phyloP scores from a whole-genome alignment of 371 early-diverging fungal genomes.

The Mortierella polycephala region DNA sequence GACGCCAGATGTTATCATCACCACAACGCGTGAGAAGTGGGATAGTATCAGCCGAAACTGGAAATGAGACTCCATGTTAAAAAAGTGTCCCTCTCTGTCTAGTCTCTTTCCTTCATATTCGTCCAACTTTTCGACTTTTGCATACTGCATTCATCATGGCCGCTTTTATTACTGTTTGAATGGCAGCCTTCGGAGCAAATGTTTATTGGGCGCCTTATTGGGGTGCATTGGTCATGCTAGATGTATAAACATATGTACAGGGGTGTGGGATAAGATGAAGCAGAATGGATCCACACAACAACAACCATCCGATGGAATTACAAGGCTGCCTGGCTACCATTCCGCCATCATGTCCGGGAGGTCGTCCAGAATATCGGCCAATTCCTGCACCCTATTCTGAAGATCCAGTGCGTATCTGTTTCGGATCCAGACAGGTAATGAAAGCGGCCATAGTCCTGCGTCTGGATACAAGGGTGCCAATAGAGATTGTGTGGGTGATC shows the following conservation, averaged over 20 bases:
- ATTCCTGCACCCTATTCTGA: conserved; percentile 46
- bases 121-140: too few relatives aligned
- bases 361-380: conserved; percentile 45
- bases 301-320: too few relatives aligned
- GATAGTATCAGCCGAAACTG: conserved; percentile 96
- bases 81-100: conserved; percentile 81
- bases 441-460: conserved; percentile 9
- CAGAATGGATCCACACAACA: too few relatives aligned
- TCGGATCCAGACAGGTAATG: conserved; percentile 14
- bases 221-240: too few relatives aligned
- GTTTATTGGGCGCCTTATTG: too few relatives aligned
- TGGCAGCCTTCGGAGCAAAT: too few relatives aligned
- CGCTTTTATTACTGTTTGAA: too few relatives aligned
- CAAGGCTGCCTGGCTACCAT: conserved; percentile 13
- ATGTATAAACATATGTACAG: too few relatives aligned
- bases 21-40: conserved; percentile 99
- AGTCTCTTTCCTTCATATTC: too few relatives aligned
- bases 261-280: too few relatives aligned
- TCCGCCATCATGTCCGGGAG: conserved; percentile 50
- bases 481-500: background rate
- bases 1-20: conserved; percentile 94
- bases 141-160: too few relatives aligned
- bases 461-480: background rate
- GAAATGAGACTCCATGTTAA: conserved; percentile 89
- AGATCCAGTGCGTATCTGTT: conserved; percentile 16